Base-by-base conservation (phyloP, 1,139 yeast genomes). In the Debaryomycetaceae sp. region DNA sequence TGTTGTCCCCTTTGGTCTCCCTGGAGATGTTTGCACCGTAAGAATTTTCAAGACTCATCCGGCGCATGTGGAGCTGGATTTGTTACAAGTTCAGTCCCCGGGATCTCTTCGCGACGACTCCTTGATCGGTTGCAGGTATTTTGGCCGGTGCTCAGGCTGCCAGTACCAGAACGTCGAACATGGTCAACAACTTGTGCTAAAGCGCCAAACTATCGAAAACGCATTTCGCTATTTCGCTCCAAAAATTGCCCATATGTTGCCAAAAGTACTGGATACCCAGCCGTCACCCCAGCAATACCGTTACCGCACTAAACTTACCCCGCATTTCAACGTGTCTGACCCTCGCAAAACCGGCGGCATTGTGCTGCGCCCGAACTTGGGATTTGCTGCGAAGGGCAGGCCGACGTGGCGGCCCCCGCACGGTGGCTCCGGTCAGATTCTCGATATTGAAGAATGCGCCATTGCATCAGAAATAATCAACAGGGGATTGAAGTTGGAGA, bases 381-480 rank as follows among this genome's bases (percentile, higher is more conserved):
- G 98, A 1, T 90, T 87, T 58, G 95, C 94, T 6, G 68, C 81
- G 38, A 81, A 73, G 62, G 96, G 76, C 28, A 77, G 72, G 58
- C 90, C 77, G 19, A 60, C 52, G 40, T 87, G 76, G 85, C 63
- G 86, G 45, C 40, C 48, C 16, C 63, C 61, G n/a, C 60, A 50
- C 16, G 77, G 77, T 26, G 78, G 79, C 15, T 49, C 50, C 23
- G 62, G 55, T 13, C 51, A 68, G 8, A 73, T 77, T 26, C 58
- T 90, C 38, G 98, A 90, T 51, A 87, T 90, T 39, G 98, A 90
- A 49, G 95, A 86, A 39, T 90, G 98, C 53, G 60, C 77, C 5
- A 85, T 90, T 41, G 98, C 95, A 4, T 90, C 98, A 0, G 58
- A 62, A 2, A 73, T 81, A 22, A 67, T 90, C 22, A 82, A 87